Base-by-base conservation (phyloP, 2,329 filamentous ascomycete species). In the Blastomyces gilchristii region DNA sequence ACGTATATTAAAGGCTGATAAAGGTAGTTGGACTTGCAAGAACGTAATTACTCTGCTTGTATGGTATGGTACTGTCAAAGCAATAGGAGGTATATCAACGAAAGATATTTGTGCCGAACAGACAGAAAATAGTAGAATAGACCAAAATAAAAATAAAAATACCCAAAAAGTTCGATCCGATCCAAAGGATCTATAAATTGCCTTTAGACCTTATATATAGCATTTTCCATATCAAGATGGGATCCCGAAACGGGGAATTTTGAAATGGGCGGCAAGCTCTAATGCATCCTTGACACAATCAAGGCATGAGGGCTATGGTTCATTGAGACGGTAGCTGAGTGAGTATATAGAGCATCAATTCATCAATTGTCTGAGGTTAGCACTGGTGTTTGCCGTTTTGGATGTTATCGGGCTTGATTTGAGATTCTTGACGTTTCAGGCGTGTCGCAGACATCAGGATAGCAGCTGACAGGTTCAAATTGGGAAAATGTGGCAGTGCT, bases 351-450 rank as follows among this genome's bases (percentile, higher is more conserved):
- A 18, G 39, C 9, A 18, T 59, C 9, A 41, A 18, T 49, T 34
- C 41, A 11, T 34, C 41, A 47, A n/a, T n/a, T 59, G 1, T 47
- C 45, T 22, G 5, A 47, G 6, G 34, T 58, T 59, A 8, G 41
- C 43, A 34, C 9, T 59, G 39, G 7, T 18, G 39, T 25, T 25
- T 12, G 18, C 56, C 37, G 37, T 25, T 58, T 58, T 41, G 56
- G 11, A n/a, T 25, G 43, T 41, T 3, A 14, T 16, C 7, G n/a
- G 11, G 16, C 8, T 43, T 39, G 16, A 39, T 45, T 9, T 37
- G 57, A 59, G 22, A 14, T 49, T 25, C 39, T 31, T 58, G 39
- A 59, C 57, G 57, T 59, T 47, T 59, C 57, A 47, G 57, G n/a
- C 11, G 18, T 49, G 57, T 59, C 25, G 3, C 41, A 59, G 22